Evolutionary conservation across 2,329 filamentous ascomycete species (phyloP).

Genomic region (Biscogniauxia mediterranea): DNA sequence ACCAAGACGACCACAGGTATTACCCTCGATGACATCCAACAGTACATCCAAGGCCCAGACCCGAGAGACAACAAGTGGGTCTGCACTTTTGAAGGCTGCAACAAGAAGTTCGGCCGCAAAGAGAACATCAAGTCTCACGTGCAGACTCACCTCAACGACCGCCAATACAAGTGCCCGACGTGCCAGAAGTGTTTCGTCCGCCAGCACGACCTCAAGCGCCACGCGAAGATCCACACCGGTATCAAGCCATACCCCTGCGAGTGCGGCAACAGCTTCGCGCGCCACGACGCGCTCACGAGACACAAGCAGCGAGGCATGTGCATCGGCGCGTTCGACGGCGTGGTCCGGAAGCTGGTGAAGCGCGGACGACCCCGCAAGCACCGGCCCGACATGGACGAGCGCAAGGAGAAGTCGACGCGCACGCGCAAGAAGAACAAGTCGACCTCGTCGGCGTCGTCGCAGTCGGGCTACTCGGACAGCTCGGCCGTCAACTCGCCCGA

Average conservation of each 20-base stretch:
- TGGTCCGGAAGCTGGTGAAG: slow-evolving; percentile 59
- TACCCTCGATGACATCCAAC: slow-evolving; percentile 77
- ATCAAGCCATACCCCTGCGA: slow-evolving; percentile 94
- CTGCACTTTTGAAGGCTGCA: slow-evolving; percentile 74
- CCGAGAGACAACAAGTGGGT: slow-evolving; percentile 74
- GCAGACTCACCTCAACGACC: slow-evolving; percentile 94
- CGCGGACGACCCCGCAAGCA: slow-evolving; percentile 64
- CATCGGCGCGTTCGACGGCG: slow-evolving; percentile 86
- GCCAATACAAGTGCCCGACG: slow-evolving; percentile 89
- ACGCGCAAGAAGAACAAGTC: slow-evolving; percentile 58
- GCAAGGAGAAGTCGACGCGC: slow-evolving; percentile 55
- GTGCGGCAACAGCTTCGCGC: slow-evolving; percentile 91
- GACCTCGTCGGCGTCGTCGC: slow-evolving; percentile 47
- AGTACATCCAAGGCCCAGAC: slow-evolving; percentile 72
- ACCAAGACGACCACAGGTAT: slow-evolving; percentile 78
- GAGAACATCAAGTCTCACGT: slow-evolving; percentile 99
- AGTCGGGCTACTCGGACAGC: slow-evolving; percentile 57
- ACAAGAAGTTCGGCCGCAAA: slow-evolving; percentile 91
- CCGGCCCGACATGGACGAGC: slow-evolving; percentile 55
- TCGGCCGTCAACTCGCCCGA: slow-evolving; percentile 53
- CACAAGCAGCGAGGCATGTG: slow-evolving; percentile 97
- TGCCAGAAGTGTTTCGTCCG: slow-evolving; percentile 96
- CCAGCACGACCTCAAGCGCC: slow-evolving; percentile 94
- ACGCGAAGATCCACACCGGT: slow-evolving; percentile 95
- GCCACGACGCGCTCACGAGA: slow-evolving; percentile 90